Evolutionary conservation across 202 grass and related monocot genomes (phyloP), one percentile per base, ranked within the genome.

Genomic region (Hordeum pubiflorum): DNA sequence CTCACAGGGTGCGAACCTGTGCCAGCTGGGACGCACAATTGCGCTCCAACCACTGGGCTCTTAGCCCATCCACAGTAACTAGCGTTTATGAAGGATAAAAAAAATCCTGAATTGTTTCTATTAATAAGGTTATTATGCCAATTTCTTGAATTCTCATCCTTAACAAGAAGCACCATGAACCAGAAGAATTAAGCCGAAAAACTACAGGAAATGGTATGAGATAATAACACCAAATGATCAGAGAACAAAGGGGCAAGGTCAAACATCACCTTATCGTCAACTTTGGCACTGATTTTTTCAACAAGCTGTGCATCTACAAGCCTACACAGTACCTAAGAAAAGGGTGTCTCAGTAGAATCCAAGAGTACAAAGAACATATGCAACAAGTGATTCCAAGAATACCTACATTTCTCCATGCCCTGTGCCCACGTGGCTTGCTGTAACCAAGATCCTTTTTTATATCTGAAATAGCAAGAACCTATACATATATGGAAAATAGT

Each of bases 331-430:
- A 91, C 85, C 94, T 97, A 55, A 54, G 21, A 79, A 79, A 84
- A 74, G 34, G 40, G 33, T 55, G 40, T 87, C 64, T 57, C 62
- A 78, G 26, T 60, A 75, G 79, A 38, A 75, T 22, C 54, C 10
- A 82, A 36, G 24, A 58, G 46, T 40, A 64, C n/a, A 80, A 7
- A 83, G 54, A 63, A 54, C 27, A 66, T 64, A 56, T 74, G 65
- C 37, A 84, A 8, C 8, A 80, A 43, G 63, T 32, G 12, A 86
- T 70, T 62, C 50, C 59, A 83, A 73, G 55, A 40, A 76, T 80
- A 65, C 94, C 91, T 91, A 94, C 91, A 87, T 69, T 88, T 86
- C 91, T 92, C 94, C 94, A 97, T 74, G 81, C 91, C 87, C 88
- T 94, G 68, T 94, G 94, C 37, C 94, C 91, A 69, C 50, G 20